A percentile compares a stretch with the other conserved stretches of the same genome.
phyloP scores from a whole-genome alignment of 768 basidiomycete species.

The Suillus discolor region DNA sequence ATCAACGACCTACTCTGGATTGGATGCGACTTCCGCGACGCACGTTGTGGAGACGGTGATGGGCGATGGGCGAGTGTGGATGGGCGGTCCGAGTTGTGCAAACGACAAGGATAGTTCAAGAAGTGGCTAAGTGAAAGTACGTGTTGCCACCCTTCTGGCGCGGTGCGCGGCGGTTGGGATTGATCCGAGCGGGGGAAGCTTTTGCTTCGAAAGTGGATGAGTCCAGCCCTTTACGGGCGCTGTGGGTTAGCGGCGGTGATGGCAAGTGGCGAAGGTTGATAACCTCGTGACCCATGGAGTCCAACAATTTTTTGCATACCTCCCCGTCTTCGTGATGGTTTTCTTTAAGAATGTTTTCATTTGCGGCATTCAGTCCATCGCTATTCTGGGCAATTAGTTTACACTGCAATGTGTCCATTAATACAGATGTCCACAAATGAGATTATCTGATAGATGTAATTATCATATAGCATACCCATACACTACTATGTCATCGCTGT shows the following conservation, averaged over 20 bases:
- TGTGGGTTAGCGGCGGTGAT: slow-evolving; percentile 21
- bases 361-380: background rate
- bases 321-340: slow-evolving; percentile 29
- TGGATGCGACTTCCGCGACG: slow-evolving; percentile 5
- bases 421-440: background rate
- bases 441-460: too few species aligned
- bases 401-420: background rate
- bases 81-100: slow-evolving; percentile 35
- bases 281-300: slow-evolving; percentile 30
- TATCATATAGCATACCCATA: background rate
- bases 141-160: slow-evolving; percentile 25
- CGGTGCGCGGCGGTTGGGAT: slow-evolving; percentile 27
- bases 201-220: slow-evolving; percentile 43
- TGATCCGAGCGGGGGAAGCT: slow-evolving; percentile 42
- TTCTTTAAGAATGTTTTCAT: background rate
- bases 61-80: slow-evolving; percentile 21
- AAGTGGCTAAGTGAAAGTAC: slow-evolving; percentile 39
- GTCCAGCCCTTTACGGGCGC: slow-evolving; percentile 20
- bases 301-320: slow-evolving; percentile 31
- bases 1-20: slow-evolving; percentile 5
- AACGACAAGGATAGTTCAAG: slow-evolving; percentile 30
- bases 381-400: background rate
- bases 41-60: slow-evolving; percentile 21
- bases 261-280: slow-evolving; percentile 31
- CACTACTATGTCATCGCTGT: background rate